Evolutionary conservation across 129 eudicot genomes (phyloP).

Genomic region (Daucus carota): DNA sequence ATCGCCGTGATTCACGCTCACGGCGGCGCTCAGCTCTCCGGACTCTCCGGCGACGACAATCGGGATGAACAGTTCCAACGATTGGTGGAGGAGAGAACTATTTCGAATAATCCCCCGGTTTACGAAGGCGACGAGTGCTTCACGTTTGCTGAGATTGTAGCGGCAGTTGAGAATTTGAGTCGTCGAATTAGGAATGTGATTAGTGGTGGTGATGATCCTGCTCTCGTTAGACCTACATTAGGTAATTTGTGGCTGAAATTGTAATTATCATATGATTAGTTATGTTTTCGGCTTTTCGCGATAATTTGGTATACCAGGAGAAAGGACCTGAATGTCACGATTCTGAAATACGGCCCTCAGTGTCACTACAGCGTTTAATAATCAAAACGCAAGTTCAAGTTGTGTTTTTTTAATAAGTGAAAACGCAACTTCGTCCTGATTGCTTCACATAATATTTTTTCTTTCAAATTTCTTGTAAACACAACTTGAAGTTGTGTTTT

Average conservation of each 20-base stretch:
- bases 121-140: constrained; percentile 59
- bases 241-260: constrained; percentile 21
- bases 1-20: constrained; percentile 71
- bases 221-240: constrained; percentile 35
- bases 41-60: constrained; percentile 20
- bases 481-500: no score
- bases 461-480: no score
- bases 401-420: no score
- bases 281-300: no score
- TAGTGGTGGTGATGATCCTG: constrained; percentile 48
- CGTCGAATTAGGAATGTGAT: constrained; percentile 49
- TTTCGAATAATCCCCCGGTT: constrained; percentile 31
- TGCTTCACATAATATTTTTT: no score
- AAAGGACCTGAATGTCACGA: no score
- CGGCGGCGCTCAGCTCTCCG: constrained; percentile 23
- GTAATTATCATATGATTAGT: no score
- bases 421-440: no score
- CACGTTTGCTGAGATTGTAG: constrained; percentile 55
- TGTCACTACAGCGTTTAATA: no score
- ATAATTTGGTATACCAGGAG: no score
- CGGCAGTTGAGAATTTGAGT: constrained; percentile 57
- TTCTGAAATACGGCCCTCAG: no score
- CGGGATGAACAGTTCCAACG: background rate
- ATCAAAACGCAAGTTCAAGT: no score
- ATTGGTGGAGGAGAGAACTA: constrained; percentile 7